phyloP scores from a whole-genome alignment of 768 basidiomycete species.

The Hemileccinum rubropunctum region DNA sequence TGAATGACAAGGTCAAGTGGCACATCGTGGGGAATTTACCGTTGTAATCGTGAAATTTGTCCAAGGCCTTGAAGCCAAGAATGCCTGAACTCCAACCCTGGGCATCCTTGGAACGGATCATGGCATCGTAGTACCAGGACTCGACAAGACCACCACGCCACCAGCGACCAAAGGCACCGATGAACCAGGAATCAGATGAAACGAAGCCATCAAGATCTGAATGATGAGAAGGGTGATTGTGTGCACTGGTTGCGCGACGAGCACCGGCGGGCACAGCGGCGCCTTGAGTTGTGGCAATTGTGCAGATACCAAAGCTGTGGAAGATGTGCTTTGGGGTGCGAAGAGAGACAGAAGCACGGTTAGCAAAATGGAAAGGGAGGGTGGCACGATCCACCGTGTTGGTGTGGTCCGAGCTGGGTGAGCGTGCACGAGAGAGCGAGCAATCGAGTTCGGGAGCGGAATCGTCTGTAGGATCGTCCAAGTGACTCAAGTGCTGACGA shows the following conservation, averaged over 20 bases:
- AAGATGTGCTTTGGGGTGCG: constrained; percentile 90
- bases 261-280: constrained; percentile 47
- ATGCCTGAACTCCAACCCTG: constrained; percentile 80
- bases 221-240: constrained; percentile 22
- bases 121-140: constrained; percentile 72
- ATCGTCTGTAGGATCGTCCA: constrained; percentile 67
- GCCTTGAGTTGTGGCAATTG: constrained; percentile 56
- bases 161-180: constrained; percentile 91
- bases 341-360: constrained; percentile 88
- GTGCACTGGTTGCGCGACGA: constrained; percentile 43
- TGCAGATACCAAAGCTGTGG: constrained; percentile 83
- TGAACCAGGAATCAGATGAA: constrained; percentile 80
- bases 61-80: constrained; percentile 69
- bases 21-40: constrained; percentile 40
- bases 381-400: constrained; percentile 26
- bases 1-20: neutral
- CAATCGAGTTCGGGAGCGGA: constrained; percentile 35
- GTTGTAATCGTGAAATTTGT: constrained; percentile 63
- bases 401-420: constrained; percentile 22
- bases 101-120: constrained; percentile 61
- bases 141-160: constrained; percentile 83
- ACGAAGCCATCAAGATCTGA: constrained; percentile 44
- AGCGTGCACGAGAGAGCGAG: constrained; percentile 24
- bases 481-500: constrained; percentile 85
- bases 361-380: constrained; percentile 75